phyloP scores from a whole-genome alignment of 2,329 filamentous ascomycete species.

The Aspergillus novoparasiticus region DNA sequence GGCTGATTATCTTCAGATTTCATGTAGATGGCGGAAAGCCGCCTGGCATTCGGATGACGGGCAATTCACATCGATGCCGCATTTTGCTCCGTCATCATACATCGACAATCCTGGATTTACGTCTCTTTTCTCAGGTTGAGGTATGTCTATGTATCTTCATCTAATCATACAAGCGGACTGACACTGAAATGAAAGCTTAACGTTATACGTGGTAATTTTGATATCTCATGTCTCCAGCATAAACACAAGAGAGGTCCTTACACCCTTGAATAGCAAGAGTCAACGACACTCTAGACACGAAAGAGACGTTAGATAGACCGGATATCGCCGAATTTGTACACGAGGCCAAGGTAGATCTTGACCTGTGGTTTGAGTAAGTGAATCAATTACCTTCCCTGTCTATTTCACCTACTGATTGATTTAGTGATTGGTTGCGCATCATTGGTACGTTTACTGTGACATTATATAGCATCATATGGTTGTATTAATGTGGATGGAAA shows the following conservation, averaged over 20 bases:
- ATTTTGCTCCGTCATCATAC: slow-evolving; percentile 48
- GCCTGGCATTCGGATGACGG: slow-evolving; percentile 42
- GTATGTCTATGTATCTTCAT: slow-evolving; percentile 16
- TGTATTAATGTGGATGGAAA: neutral
- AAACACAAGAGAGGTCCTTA: slow-evolving; percentile 1
- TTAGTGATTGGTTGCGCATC: slow-evolving; percentile 40
- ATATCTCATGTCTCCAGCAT: neutral
- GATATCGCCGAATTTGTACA: slow-evolving; percentile 46
- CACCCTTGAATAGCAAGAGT: slow-evolving; percentile 33
- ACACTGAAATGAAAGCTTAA: slow-evolving; percentile 38
- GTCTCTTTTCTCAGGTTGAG: slow-evolving; percentile 57
- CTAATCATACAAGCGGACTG: slow-evolving; percentile 6
- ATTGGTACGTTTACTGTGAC: slow-evolving; percentile 28
- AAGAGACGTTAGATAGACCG: slow-evolving; percentile 31
- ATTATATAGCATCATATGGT: too few relatives aligned
- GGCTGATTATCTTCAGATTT: slow-evolving; percentile 29
- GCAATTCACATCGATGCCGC: slow-evolving; percentile 47
- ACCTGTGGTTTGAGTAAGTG: slow-evolving; percentile 51
- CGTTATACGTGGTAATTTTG: slow-evolving; percentile 37
- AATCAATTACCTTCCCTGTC: too few relatives aligned
- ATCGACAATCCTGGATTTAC: slow-evolving; percentile 53
- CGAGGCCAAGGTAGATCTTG: slow-evolving; percentile 52
- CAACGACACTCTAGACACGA: slow-evolving; percentile 37
- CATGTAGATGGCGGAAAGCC: slow-evolving; percentile 51
- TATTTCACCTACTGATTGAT: slow-evolving; percentile 9